phyloP scores from a whole-genome alignment of 2,329 filamentous ascomycete species.

The Ophiostoma sp. region DNA sequence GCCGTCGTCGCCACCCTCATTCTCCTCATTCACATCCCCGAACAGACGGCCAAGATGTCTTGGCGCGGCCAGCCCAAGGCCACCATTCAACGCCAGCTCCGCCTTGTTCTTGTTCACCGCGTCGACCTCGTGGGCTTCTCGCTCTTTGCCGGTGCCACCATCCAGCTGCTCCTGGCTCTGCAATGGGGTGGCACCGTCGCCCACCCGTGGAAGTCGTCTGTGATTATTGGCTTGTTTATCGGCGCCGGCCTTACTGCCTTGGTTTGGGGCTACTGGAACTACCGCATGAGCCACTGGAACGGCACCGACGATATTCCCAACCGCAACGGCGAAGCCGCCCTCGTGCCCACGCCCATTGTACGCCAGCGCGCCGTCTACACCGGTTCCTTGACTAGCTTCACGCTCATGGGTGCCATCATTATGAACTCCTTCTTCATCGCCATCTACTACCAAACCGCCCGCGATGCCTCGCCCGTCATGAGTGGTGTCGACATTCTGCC shows the following conservation, averaged over 20 bases:
- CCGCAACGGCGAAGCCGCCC: conserved; percentile 34
- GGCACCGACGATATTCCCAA: not conserved
- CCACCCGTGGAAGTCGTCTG: conserved; percentile 30
- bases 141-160: conserved; percentile 35
- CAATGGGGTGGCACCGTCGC: conserved; percentile 43
- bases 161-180: conserved; percentile 48
- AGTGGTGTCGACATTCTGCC: conserved; percentile 38
- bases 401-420: conserved; percentile 32
- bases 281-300: conserved; percentile 28
- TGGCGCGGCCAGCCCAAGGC: conserved; percentile 26
- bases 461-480: conserved; percentile 33
- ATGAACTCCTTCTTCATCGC: conserved; percentile 37
- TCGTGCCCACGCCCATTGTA: conserved; percentile 34
- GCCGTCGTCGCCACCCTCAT: conserved; percentile 32
- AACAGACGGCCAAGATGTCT: conserved; percentile 26
- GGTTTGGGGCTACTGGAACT: conserved; percentile 40
- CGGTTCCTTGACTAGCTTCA: conserved; percentile 29
- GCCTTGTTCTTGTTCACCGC: conserved; percentile 14
- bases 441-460: conserved; percentile 42
- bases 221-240: conserved; percentile 42
- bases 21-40: conserved; percentile 29
- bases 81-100: not conserved
- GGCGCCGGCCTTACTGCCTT: conserved; percentile 36
- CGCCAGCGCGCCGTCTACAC: conserved; percentile 32
- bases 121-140: conserved; percentile 28